Base-by-base conservation (phyloP, 2,329 filamentous ascomycete species). In the Ophiostoma tasmaniense region DNA sequence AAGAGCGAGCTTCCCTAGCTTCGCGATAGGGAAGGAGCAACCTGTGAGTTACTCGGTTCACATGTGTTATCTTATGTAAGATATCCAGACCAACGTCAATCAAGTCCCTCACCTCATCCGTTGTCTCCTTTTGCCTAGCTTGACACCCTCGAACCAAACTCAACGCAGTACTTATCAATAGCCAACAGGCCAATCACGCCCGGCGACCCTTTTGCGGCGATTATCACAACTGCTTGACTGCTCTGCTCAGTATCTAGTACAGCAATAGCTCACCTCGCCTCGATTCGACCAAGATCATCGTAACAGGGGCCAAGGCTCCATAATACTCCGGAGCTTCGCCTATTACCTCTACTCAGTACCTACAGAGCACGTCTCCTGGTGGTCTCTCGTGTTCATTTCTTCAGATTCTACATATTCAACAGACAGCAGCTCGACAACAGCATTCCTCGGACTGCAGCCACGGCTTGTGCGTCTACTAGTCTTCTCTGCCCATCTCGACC, bases 11-110 rank as follows among this genome's bases (percentile, higher is more conserved):
- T 69, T 62, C 22, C 22, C 50, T 8, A 66, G 37, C 17, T 67
- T 66, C 69, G 69, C 69, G 62, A 70, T 66, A 68, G 69, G 69
- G 66, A 66, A 66, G 33, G 45, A 66, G 66, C 20, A 13, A 39
- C 37, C 37, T 13, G 37, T 14, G 42, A 67, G 3, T 17, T n/a
- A 22, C 30, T n/a, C 42, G 42, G 30, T 35, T n/a, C 59, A 10
- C 17, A 62, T 62, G 59, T 35, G 28, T 62, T 62, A 35, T 62
- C 14, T 62, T n/a, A 35, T 35, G 50, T 55, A 22, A 25, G n/a
- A 55, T 55, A 11, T 55, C 50, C 3, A 13, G 50, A 55, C 50
- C 20, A 8, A 45, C 33, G 33, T 45, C 42, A 17, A 45, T 45
- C 42, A 45, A 20, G 17, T 45, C 42, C 42, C 42, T 45, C 42